Evolutionary conservation across 257 asterid species (phyloP), one percentile per base, ranked within the genome.

Genomic region (Jacaranda mimosifolia): DNA sequence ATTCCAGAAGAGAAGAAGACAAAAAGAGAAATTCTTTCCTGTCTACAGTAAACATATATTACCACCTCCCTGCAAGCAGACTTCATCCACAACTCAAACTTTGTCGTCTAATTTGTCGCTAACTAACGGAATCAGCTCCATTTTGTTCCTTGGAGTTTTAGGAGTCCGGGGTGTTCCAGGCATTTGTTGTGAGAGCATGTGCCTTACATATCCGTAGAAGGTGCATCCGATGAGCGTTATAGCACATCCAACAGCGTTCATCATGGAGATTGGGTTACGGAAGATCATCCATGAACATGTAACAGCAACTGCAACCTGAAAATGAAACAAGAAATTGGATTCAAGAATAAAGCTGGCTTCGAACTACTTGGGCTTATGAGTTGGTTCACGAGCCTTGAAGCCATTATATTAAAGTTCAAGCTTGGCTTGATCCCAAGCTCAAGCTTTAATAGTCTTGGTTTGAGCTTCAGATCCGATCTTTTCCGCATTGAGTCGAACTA

Each of bases 261-360:
- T 82, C 72, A 79, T 57, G 8, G 99, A 90, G 70, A 95, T 93
- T 18, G 99, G 99, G 77, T 95, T 95, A 35, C 86, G 85, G 81
- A 95, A 95, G 32, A 95, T 91, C 68, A 95, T 83, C 99, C 99
- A 95, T 39, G 99, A 95, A 82, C 90, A 91, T 13, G 97, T 89
- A 59, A 95, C 91, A 13, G 99, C 98, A 52, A 95, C 99, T 0
- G 99, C 98, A 74, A 95, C 99, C 99, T 94, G 82, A 42, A 42
- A 51, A 71, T 38, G 66, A 79, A 66, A 39, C 32, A 19, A 51
- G 73, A 62, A 53, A 71, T 12, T 32, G 10, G 67, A 62, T 35
- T 49, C 39, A 62, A 52, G 38, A 13, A 18, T 40, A 67, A 26
- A 26, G 32, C 32, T 2, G 2, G 32, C 32, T 26, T 26, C 32